A percentile compares a stretch with the other conserved stretches of the same genome.
Conservation (phyloP, 2,329 filamentous ascomycete genomes). For the Juglanconis oblonga region DNA sequence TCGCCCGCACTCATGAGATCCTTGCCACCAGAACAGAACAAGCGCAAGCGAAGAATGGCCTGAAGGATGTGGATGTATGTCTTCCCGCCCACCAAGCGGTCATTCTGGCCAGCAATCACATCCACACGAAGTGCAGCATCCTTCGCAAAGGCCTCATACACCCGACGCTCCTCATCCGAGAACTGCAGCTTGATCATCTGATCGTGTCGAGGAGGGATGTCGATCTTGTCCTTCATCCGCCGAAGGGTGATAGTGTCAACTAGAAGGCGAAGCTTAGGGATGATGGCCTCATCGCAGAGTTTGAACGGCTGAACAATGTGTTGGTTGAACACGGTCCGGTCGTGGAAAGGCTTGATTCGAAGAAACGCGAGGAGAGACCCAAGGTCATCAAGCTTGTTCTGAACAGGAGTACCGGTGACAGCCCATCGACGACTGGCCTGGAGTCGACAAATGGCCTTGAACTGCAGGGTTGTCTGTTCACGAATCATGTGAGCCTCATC, state of each 20-base stretch:
- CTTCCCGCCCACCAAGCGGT: constrained; percentile 71
- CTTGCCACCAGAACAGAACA: constrained; percentile 91
- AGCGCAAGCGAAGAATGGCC: constrained; percentile 81
- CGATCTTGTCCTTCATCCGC: constrained; percentile 85
- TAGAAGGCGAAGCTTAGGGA: constrained; percentile 81
- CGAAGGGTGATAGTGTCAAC: constrained; percentile 94
- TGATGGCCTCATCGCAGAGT: constrained; percentile 75
- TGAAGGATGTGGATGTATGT: constrained; percentile 94
- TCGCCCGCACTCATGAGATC: constrained; percentile 86
- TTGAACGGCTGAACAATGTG: constrained; percentile 87
- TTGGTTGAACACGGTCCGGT: constrained; percentile 70
- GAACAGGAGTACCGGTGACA: constrained; percentile 93
- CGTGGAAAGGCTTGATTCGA: constrained; percentile 79
- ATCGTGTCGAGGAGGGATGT: constrained; percentile 74
- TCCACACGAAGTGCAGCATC: constrained; percentile 79
- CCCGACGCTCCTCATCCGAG: constrained; percentile 65
- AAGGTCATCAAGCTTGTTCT: constrained; percentile 89
- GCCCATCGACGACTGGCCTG: constrained; percentile 86
- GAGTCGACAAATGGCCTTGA: constrained; percentile 78
- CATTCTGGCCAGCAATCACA: constrained; percentile 64
- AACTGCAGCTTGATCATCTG: constrained; percentile 73
- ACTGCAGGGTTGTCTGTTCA: constrained; percentile 76
- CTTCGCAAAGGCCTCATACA: constrained; percentile 83
- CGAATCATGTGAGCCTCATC: constrained; percentile 96
- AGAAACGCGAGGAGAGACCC: constrained; percentile 84